A percentile compares a stretch with the other conserved stretches of the same genome.
phyloP scores from a whole-genome alignment of 1,284 basidiomycete species.

The Trichosporon inkin region DNA sequence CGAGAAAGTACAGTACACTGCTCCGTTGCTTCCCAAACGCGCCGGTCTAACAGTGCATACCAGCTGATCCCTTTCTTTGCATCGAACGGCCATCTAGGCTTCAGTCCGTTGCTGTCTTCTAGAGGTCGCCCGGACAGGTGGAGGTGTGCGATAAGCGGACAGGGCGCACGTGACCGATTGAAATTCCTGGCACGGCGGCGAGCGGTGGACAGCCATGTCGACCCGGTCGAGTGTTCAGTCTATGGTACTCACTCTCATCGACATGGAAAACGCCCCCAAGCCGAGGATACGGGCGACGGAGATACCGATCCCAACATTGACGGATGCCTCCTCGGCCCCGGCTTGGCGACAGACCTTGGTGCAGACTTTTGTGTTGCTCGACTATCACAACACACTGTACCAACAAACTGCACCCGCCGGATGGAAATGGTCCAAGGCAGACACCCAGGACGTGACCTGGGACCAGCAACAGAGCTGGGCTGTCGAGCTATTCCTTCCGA shows the following conservation, averaged over 20 bases:
- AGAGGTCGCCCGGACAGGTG: too few species aligned
- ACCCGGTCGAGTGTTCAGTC: too few species aligned
- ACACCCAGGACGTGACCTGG: background rate
- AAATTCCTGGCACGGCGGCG: too few species aligned
- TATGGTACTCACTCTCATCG: background rate
- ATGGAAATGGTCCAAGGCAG: slow-evolving; percentile 2
- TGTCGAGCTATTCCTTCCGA: background rate
- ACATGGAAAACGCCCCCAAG: background rate
- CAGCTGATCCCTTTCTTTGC: too few species aligned
- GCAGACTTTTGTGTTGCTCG: background rate
- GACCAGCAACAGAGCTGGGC: background rate
- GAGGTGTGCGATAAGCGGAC: too few species aligned
- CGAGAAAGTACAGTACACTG: too few species aligned
- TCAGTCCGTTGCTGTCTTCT: too few species aligned
- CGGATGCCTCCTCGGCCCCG: background rate
- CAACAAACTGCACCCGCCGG: background rate
- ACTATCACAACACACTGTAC: slow-evolving; percentile 3
- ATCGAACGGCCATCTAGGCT: too few species aligned
- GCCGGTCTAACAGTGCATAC: too few species aligned
- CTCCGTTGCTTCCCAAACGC: too few species aligned
- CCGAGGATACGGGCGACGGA: background rate
- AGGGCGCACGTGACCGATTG: too few species aligned
- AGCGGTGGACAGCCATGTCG: background rate
- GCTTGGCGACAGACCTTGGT: slow-evolving; percentile 4
- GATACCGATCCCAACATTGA: background rate